A percentile compares a stretch with the other conserved stretches of the same genome.
phyloP scores from a whole-genome alignment of 257 asterid species.

The Lavandula angustifolia region DNA sequence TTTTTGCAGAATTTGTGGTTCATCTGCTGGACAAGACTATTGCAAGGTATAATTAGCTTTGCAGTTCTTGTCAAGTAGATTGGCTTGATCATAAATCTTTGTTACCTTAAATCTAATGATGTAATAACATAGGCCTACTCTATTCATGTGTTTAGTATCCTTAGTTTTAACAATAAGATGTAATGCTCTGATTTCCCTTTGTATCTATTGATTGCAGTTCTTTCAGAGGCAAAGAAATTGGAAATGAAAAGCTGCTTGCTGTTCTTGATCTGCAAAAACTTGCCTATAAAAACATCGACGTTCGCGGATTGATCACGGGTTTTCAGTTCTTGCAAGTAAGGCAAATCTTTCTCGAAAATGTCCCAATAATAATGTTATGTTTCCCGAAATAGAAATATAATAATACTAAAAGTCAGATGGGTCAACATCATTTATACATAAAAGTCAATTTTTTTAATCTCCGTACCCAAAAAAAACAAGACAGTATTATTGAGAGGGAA shows the following conservation, averaged over 20 bases:
- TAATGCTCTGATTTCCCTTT: neutral
- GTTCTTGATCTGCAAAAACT: conserved; percentile 64
- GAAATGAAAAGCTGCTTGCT: conserved; percentile 61
- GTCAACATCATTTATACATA: no score
- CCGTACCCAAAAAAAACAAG: no score
- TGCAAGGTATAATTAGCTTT: conserved; percentile 56
- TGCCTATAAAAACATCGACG: conserved; percentile 60
- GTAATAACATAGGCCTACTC: no score
- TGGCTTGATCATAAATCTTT: neutral
- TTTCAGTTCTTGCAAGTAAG: conserved; percentile 80
- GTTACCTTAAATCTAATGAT: no score
- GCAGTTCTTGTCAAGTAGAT: neutral
- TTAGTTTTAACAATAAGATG: no score
- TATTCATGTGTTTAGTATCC: no score
- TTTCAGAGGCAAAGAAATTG: conserved; percentile 56
- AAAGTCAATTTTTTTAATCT: no score
- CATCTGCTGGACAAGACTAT: conserved; percentile 75
- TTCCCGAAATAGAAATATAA: no score
- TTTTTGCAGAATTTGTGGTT: conserved; percentile 73
- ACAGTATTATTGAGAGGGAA: no score
- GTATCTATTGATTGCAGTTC: conserved; percentile 48
- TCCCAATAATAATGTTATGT: no score
- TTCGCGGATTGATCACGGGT: conserved; percentile 70
- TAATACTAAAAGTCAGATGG: no score
- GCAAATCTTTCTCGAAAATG: no score